A percentile compares a stretch with the other conserved stretches of the same genome.
These are phyloP conservation scores for Nadsonia commutata DNA, from an alignment of 1,139 yeast genomes.

Conservation along the genomic window DNA sequence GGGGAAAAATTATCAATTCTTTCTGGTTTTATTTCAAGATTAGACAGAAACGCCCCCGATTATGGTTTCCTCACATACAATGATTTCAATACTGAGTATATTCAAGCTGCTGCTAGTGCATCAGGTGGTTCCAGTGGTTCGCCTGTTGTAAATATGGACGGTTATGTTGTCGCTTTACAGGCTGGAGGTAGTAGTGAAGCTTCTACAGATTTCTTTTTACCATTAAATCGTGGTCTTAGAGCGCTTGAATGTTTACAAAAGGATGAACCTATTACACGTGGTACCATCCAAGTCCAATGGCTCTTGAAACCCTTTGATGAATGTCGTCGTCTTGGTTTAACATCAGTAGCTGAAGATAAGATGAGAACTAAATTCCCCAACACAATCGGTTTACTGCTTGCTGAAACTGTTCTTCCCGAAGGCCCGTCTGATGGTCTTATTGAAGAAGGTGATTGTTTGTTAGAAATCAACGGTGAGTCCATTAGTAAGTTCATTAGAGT, in stretches of 20 bases:
- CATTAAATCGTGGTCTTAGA: conserved; percentile 68
- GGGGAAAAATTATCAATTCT: conserved; percentile 85
- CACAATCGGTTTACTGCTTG: conserved; percentile 70
- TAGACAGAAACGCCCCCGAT: conserved; percentile 91
- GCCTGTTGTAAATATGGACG: conserved; percentile 82
- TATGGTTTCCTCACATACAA: conserved; percentile 83
- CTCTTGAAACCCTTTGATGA: conserved; percentile 75
- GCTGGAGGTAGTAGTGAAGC: conserved; percentile 92
- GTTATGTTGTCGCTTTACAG: conserved; percentile 79
- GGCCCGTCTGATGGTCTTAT: conserved; percentile 72
- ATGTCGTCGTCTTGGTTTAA: conserved; percentile 74
- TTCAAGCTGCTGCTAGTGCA: conserved; percentile 93
- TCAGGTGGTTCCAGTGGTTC: conserved; percentile 95
- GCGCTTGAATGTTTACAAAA: conserved; percentile 64
- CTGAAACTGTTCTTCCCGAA: conserved; percentile 67
- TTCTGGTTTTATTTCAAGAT: conserved; percentile 77
- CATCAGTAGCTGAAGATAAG: conserved; percentile 53
- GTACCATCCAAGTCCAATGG: conserved; percentile 91
- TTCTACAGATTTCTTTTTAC: conserved; percentile 83
- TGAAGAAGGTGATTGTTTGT: conserved; percentile 74
- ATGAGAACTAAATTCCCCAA: conserved; percentile 62
- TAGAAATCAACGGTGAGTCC: conserved; percentile 52
- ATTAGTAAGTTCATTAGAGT: conserved; percentile 63
- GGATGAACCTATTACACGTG: conserved; percentile 46
- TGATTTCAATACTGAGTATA: conserved; percentile 90